Conservation (phyloP, 805 yeast species). For the Starmerella stigmatis region DNA sequence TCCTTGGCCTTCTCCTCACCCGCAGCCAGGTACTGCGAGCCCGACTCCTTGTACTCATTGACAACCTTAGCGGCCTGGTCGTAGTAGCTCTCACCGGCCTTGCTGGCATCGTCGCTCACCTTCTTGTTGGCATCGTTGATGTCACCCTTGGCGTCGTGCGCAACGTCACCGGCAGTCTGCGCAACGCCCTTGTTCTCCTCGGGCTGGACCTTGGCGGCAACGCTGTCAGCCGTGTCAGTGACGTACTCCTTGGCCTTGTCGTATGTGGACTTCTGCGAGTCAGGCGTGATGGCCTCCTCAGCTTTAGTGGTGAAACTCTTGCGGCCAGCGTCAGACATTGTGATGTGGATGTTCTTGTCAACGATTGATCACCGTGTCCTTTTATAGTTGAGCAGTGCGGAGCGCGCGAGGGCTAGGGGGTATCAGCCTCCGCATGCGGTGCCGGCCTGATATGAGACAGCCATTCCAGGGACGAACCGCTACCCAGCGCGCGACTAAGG, state of each 20-base stretch:
- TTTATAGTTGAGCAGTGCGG: constrained; percentile 9
- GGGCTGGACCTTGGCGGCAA: constrained; percentile 51
- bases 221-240: constrained; percentile 57
- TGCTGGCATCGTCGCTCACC: constrained; percentile 45
- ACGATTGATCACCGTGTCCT: constrained; percentile 38
- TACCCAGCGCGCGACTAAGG: no score
- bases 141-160: constrained; percentile 46
- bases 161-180: constrained; percentile 59
- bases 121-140: constrained; percentile 39
- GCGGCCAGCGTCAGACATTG: constrained; percentile 45
- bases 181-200: constrained; percentile 39
- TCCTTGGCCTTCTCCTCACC: constrained; percentile 23
- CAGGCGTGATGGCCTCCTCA: constrained; percentile 58
- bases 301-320: constrained; percentile 62
- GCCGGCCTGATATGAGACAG: no score
- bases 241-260: constrained; percentile 63
- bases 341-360: neutral
- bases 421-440: no score
- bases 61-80: constrained; percentile 27
- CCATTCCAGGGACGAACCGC: no score
- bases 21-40: constrained; percentile 23
- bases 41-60: constrained; percentile 13
- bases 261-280: constrained; percentile 48
- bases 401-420: neutral
- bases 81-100: constrained; percentile 26